A percentile compares a stretch with the other conserved stretches of the same genome.
Evolutionary conservation across 225 moss, liverwort and hornwort species (phyloP).

Genomic region (Pleurozium schreberi): DNA sequence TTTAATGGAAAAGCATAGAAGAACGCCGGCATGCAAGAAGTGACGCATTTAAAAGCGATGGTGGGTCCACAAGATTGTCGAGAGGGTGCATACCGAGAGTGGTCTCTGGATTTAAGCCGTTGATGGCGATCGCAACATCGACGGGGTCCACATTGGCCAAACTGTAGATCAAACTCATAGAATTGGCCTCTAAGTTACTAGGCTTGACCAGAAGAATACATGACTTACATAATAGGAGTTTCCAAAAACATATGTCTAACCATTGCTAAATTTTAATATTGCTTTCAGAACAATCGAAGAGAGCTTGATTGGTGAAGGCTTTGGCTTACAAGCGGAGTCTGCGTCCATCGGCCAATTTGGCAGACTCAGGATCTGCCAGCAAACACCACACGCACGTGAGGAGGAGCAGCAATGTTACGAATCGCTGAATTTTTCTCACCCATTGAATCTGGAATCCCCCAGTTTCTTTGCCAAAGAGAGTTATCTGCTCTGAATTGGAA

Average conservation of each 20-base stretch:
- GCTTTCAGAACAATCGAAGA: not conserved
- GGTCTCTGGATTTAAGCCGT: slow-evolving; percentile 64
- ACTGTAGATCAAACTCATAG: slow-evolving; percentile 33
- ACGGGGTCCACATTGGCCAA: slow-evolving; percentile 98
- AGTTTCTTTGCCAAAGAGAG: not conserved
- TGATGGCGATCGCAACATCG: slow-evolving; percentile 80
- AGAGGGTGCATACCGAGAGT: slow-evolving; percentile 55
- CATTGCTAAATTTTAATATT: not conserved
- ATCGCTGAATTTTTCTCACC: not conserved
- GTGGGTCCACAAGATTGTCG: not conserved
- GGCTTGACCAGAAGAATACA: not conserved
- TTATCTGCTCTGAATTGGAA: not conserved
- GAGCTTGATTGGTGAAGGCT: not conserved
- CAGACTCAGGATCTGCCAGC: slow-evolving; percentile 65
- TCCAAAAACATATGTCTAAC: not conserved
- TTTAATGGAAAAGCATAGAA: not conserved
- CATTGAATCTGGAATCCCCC: not conserved
- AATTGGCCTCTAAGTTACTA: not conserved
- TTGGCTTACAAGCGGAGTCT: slow-evolving; percentile 81
- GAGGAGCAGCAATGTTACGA: not conserved
- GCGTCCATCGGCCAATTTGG: slow-evolving; percentile 73
- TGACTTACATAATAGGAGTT: not conserved
- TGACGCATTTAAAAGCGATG: not conserved
- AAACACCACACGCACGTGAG: not conserved
- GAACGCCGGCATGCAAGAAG: not conserved